Evolutionary conservation across 2,329 filamentous ascomycete genomes (phyloP).

Genomic region (Polychaeton citri): DNA sequence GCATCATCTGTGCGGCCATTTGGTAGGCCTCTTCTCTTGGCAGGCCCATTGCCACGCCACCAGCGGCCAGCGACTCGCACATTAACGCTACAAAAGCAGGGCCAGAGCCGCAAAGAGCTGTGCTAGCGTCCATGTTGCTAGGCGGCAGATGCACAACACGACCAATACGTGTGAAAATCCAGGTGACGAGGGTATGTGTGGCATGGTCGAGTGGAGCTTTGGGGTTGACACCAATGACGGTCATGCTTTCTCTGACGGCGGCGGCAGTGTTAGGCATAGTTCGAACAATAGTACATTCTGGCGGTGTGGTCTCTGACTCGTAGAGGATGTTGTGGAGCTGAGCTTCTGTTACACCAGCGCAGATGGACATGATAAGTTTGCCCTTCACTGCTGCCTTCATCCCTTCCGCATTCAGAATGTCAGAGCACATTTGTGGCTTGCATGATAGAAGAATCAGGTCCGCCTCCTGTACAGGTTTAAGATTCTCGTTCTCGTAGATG

Average conservation of each 20-base stretch:
- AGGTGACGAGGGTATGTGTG: constrained; percentile 48
- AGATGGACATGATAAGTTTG: constrained; percentile 71
- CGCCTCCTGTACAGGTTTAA: constrained; percentile 50
- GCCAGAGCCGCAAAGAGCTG: constrained; percentile 60
- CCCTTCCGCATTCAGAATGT: constrained; percentile 52
- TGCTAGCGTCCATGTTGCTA: constrained; percentile 57
- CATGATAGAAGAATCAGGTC: constrained; percentile 68
- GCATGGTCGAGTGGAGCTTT: constrained; percentile 36
- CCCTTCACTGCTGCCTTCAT: constrained; percentile 61
- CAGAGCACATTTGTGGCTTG: constrained; percentile 63
- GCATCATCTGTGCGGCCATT: constrained; percentile 72
- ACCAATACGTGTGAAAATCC: constrained; percentile 66
- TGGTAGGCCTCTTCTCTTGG: constrained; percentile 57
- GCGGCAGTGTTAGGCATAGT: constrained; percentile 80
- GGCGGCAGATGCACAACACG: constrained; percentile 55
- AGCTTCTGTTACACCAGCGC: constrained; percentile 58
- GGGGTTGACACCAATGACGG: constrained; percentile 52
- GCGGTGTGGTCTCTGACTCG: constrained; percentile 30
- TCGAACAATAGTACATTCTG: constrained; percentile 54
- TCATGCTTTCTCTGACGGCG: constrained; percentile 70
- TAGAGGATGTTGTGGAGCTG: constrained; percentile 56
- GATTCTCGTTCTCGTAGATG: constrained; percentile 59
- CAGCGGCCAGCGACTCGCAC: constrained; percentile 62
- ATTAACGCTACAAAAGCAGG: constrained; percentile 66
- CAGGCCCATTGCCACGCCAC: constrained; percentile 65